phyloP scores from a whole-genome alignment of 2,329 filamentous ascomycete genomes.

The Trichoderma cornu-damae region DNA sequence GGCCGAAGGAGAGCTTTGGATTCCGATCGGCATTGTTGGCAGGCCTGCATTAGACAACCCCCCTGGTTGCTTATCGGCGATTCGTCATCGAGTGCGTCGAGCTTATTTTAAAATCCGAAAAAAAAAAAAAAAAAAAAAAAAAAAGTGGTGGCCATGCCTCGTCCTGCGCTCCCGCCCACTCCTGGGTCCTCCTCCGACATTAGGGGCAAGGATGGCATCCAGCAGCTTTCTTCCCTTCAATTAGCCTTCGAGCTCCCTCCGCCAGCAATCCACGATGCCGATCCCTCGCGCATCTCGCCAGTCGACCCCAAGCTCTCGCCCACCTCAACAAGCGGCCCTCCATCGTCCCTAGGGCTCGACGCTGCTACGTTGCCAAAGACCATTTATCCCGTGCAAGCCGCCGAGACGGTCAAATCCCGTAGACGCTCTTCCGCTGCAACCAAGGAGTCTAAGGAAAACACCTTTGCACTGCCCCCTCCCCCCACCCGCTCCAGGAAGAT shows the following conservation, averaged over 20 bases:
- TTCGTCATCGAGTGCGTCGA: slow-evolving; percentile 7
- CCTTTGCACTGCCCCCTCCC: slow-evolving; percentile 81
- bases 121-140: background rate
- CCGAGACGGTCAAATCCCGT: slow-evolving; percentile 50
- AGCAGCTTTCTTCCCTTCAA: slow-evolving; percentile 57
- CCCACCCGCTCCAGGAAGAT: slow-evolving; percentile 92
- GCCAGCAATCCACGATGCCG: slow-evolving; percentile 57
- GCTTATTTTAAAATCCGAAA: background rate
- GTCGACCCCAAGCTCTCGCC: slow-evolving; percentile 32
- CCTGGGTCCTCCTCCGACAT: slow-evolving; percentile 78
- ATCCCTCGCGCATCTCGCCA: slow-evolving; percentile 27
- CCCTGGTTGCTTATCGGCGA: slow-evolving; percentile 1
- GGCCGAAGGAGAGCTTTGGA: slow-evolving; percentile 1
- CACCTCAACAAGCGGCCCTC: slow-evolving; percentile 18
- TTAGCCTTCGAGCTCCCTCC: slow-evolving; percentile 71
- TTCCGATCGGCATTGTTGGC: background rate
- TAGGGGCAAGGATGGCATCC: slow-evolving; percentile 62
- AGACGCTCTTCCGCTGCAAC: slow-evolving; percentile 46
- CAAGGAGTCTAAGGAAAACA: slow-evolving; percentile 47
- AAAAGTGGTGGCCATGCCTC: slow-evolving; percentile 28
- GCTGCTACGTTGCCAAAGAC: slow-evolving; percentile 25
- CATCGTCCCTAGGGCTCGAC: slow-evolving; percentile 17
- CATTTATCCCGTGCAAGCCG: slow-evolving; percentile 44
- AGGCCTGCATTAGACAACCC: background rate
- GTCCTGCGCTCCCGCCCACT: slow-evolving; percentile 55